phyloP scores from a whole-genome alignment of 164 flowering plant species.

The Vitis vinifera region DNA sequence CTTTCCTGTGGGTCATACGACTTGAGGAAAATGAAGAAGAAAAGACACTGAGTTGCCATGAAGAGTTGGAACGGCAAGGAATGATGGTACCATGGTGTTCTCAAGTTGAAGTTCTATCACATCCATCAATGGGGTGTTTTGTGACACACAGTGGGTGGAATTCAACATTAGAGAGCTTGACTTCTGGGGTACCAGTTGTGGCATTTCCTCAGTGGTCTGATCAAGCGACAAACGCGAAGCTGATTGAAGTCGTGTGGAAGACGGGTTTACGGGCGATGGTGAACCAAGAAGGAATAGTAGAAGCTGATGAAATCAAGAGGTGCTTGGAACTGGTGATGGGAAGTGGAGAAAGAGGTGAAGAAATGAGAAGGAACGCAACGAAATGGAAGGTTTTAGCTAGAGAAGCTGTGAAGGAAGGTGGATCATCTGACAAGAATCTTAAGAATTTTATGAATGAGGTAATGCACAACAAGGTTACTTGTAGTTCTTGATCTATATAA shows the following conservation, averaged over 20 bases:
- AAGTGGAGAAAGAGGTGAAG: slow-evolving; percentile 19
- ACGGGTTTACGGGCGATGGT: slow-evolving; percentile 30
- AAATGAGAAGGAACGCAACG: slow-evolving; percentile 28
- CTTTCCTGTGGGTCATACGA: slow-evolving; percentile 51
- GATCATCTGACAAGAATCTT: slow-evolving; percentile 24
- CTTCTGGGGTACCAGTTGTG: slow-evolving; percentile 41
- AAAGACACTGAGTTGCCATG: slow-evolving; percentile 1
- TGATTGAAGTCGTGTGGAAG: slow-evolving; percentile 42
- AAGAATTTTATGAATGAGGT: slow-evolving; percentile 23
- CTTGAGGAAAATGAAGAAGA: not conserved
- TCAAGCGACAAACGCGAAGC: slow-evolving; percentile 40
- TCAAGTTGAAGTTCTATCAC: slow-evolving; percentile 38
- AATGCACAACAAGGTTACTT: not conserved
- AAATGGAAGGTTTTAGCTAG: slow-evolving; percentile 26
- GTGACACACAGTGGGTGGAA: slow-evolving; percentile 54
- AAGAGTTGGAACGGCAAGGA: slow-evolving; percentile 27
- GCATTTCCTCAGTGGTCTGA: slow-evolving; percentile 42
- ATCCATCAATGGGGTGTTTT: slow-evolving; percentile 43
- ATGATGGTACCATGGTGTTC: slow-evolving; percentile 49
- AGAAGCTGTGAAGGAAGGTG: slow-evolving; percentile 22
- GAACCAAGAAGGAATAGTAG: slow-evolving; percentile 23
- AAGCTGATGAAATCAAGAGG: slow-evolving; percentile 25
- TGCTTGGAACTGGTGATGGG: slow-evolving; percentile 36
- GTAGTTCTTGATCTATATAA: too few relatives aligned
- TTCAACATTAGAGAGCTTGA: slow-evolving; percentile 38